A percentile compares a stretch with the other conserved stretches of the same genome.
These are phyloP conservation scores for Paramecium sexaurelia DNA, from an alignment of 73 alveolate species.

Conservation along the genomic window DNA sequence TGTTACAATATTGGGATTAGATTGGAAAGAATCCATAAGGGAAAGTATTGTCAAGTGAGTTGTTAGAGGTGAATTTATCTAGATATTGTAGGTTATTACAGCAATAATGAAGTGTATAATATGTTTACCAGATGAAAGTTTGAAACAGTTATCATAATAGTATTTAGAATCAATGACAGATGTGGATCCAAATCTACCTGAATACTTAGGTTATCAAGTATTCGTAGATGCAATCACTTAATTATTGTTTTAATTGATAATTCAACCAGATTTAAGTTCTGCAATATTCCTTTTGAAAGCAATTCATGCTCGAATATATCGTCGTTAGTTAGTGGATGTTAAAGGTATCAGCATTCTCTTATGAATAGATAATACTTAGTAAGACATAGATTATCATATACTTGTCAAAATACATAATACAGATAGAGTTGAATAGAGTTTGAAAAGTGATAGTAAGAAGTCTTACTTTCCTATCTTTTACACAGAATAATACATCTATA, in stretches of 20 bases:
- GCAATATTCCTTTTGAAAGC: not conserved
- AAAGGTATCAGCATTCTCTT: not conserved
- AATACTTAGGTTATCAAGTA: not conserved
- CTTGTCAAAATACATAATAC: not conserved
- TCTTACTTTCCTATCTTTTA: constrained; percentile 9
- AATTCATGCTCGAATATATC: not conserved
- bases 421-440: not conserved
- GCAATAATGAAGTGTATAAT: not conserved
- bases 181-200: not conserved
- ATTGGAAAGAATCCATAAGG: constrained; percentile 33
- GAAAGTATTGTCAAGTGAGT: not conserved
- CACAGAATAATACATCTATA: not conserved
- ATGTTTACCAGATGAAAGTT: constrained; percentile 26
- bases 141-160: constrained; percentile 36
- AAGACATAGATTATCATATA: not conserved
- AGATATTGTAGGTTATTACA: not conserved
- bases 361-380: not conserved
- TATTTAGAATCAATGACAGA: not conserved
- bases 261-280: not conserved
- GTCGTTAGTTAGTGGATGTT: not conserved
- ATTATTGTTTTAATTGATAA: not conserved
- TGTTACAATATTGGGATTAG: constrained; percentile 37
- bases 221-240: constrained; percentile 14
- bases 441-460: not conserved
- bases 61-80: not conserved